Evolutionary conservation across 257 asterid species (phyloP).

Genomic region (Avicennia marina): DNA sequence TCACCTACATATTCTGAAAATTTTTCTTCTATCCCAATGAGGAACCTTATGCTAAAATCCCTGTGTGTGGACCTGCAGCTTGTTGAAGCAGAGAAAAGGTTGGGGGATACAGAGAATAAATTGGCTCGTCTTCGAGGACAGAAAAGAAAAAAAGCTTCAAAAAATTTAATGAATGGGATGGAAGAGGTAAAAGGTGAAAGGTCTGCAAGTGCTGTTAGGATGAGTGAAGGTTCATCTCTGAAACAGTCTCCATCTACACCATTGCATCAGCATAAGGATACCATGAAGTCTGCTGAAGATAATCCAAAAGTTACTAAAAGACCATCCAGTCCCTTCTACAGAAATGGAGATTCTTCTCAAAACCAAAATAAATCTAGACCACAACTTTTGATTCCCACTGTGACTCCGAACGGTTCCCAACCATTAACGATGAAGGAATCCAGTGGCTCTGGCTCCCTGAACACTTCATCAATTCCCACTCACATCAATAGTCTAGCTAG

Average conservation of each 20-base stretch:
- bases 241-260: conserved; percentile 15
- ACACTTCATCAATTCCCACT: conserved; percentile 21
- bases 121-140: conserved; percentile 44
- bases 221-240: conserved; percentile 30
- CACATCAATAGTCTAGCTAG: conserved; percentile 23
- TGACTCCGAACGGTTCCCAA: conserved; percentile 25
- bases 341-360: conserved; percentile 26
- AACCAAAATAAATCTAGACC: conserved; percentile 36
- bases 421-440: conserved; percentile 28
- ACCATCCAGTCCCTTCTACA: conserved; percentile 16
- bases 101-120: conserved; percentile 47
- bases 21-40: conserved; percentile 8
- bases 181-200: conserved; percentile 19
- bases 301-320: conserved; percentile 17
- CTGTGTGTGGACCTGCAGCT: conserved; percentile 41
- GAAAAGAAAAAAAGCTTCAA: conserved; percentile 27
- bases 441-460: conserved; percentile 26
- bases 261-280: conserved; percentile 15
- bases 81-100: conserved; percentile 45
- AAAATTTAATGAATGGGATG: conserved; percentile 22
- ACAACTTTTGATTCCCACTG: conserved; percentile 39
- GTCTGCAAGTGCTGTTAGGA: conserved; percentile 23
- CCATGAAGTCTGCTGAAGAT: conserved; percentile 18
- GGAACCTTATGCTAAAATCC: conserved; percentile 8
- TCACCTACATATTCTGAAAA: not conserved